Conservation (phyloP, 768 basidiomycete genomes). For the Paxillus ammoniavirescens region DNA sequence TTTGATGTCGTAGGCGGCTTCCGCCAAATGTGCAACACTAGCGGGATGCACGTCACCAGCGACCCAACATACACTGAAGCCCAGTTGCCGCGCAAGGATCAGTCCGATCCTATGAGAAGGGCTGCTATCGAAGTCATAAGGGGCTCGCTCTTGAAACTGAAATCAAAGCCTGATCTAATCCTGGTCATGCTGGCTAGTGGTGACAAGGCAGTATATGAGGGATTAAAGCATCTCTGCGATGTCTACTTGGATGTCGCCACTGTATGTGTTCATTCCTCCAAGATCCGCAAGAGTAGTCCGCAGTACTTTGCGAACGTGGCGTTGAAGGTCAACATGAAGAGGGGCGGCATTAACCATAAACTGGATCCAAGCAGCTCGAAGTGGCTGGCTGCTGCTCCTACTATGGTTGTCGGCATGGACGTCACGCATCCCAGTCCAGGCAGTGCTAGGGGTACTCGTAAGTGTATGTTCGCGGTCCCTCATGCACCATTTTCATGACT, state of each 20-base stretch:
- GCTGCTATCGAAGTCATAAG: slow-evolving; percentile 48
- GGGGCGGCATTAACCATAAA: slow-evolving; percentile 52
- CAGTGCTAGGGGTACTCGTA: slow-evolving; percentile 52
- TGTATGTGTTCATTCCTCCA: slow-evolving; percentile 71
- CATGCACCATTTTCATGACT: not conserved
- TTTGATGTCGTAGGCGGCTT: slow-evolving; percentile 49
- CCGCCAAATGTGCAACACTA: slow-evolving; percentile 54
- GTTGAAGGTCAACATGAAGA: slow-evolving; percentile 54
- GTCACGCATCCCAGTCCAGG: slow-evolving; percentile 81
- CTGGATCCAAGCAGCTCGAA: slow-evolving; percentile 37
- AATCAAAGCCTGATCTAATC: slow-evolving; percentile 42
- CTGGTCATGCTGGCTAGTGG: slow-evolving; percentile 47
- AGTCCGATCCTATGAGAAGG: slow-evolving; percentile 53
- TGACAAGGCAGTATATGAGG: slow-evolving; percentile 50
- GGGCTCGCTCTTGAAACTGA: slow-evolving; percentile 33
- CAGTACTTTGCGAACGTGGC: slow-evolving; percentile 59
- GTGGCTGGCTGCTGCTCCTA: slow-evolving; percentile 40
- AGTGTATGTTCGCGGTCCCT: slow-evolving; percentile 1
- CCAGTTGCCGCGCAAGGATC: slow-evolving; percentile 49
- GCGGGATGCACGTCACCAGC: slow-evolving; percentile 56
- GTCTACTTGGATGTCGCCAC: slow-evolving; percentile 51
- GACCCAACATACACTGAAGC: slow-evolving; percentile 35
- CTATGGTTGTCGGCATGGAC: slow-evolving; percentile 58
- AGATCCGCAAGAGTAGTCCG: slow-evolving; percentile 62
- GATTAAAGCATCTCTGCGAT: slow-evolving; percentile 53